phyloP scores from a whole-genome alignment of 2,329 filamentous ascomycete genomes.

The Ilyonectria destructans region DNA sequence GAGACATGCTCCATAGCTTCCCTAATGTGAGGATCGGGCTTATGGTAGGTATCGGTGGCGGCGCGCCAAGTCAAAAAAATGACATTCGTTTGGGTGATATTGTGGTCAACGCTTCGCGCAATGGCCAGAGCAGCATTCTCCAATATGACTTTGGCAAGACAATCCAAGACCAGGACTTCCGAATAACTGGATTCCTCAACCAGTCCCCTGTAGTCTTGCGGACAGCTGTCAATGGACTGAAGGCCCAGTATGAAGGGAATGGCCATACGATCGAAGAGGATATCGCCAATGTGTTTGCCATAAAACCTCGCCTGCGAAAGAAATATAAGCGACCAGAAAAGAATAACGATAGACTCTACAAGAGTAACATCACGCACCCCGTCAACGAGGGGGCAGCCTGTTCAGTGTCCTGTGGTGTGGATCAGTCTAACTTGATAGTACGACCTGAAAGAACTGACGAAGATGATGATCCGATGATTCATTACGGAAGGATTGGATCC shows the following conservation, averaged over 20 bases:
- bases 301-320: no score
- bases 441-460: neutral
- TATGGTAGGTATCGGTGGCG: neutral
- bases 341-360: no score
- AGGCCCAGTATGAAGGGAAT: slow-evolving; percentile 13
- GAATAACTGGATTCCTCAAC: neutral
- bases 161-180: neutral
- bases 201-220: neutral
- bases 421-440: neutral
- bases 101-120: neutral
- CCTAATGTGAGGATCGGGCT: neutral
- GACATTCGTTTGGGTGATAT: neutral
- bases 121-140: neutral
- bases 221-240: slow-evolving; percentile 14
- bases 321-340: no score
- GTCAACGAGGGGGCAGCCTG: neutral
- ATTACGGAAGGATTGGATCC: neutral
- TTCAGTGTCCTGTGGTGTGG: neutral
- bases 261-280: no score
- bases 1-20: neutral
- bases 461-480: neutral
- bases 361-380: neutral
- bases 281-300: no score
- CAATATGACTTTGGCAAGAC: neutral
- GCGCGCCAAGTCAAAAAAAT: neutral